Percentiles rank a stretch among this genome's conserved stretches.
phyloP scores from a whole-genome alignment of 208 protist species.

The Leishmania mexicana region DNA sequence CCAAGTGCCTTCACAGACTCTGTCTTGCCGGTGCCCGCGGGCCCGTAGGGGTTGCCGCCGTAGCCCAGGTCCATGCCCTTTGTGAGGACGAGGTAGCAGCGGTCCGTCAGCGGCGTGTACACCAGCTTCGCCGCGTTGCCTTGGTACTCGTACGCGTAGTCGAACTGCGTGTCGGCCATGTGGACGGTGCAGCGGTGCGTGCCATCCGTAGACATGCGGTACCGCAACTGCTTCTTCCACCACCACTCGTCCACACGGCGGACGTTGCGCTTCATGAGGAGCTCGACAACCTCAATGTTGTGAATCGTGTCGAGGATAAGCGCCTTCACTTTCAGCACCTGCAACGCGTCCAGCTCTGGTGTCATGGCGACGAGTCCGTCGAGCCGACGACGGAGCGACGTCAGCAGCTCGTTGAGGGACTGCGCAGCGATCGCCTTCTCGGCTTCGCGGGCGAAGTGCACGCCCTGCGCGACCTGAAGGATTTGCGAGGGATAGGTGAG shows the following conservation, averaged over 20 bases:
- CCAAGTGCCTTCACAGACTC: conserved; percentile 96
- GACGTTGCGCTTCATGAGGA: conserved; percentile 68
- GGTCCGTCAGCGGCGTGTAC: conserved; percentile 94
- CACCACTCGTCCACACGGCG: conserved; percentile 79
- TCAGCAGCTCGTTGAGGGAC: conserved; percentile 37
- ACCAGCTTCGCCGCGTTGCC: conserved; percentile 94
- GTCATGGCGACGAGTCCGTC: conserved; percentile 68
- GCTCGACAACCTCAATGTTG: conserved; percentile 94
- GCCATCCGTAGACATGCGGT: conserved; percentile 68
- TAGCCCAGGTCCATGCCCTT: conserved; percentile 97
- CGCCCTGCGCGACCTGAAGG: conserved; percentile 79
- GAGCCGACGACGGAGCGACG: conserved; percentile 51
- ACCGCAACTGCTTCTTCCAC: conserved; percentile 98
- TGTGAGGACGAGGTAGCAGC: conserved; percentile 97
- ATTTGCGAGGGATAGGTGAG: conserved; percentile 89
- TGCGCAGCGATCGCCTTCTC: conserved; percentile 59
- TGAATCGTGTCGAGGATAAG: conserved; percentile 97
- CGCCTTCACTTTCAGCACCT: conserved; percentile 91
- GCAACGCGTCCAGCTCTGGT: conserved; percentile 45
- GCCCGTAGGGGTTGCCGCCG: conserved; percentile 97
- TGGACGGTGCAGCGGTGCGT: conserved; percentile 70
- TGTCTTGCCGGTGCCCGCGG: conserved; percentile 98
- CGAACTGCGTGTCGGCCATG: conserved; percentile 95
- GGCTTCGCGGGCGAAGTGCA: conserved; percentile 82
- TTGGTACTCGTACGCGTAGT: conserved; percentile 97